Conservation (phyloP, 208 protist species). For the Naegleria gruberi region DNA sequence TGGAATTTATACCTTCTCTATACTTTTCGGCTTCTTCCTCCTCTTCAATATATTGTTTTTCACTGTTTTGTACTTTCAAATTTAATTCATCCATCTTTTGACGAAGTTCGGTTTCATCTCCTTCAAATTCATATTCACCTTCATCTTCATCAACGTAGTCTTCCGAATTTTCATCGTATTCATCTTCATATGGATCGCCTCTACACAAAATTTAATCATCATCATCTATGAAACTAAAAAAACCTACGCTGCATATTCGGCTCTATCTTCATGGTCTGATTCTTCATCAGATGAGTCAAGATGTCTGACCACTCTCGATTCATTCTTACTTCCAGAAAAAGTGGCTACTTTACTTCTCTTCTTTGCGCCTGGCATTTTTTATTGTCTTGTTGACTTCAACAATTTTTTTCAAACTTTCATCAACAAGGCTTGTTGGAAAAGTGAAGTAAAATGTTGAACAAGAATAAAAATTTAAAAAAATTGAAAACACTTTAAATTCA, state of each 20-base stretch:
- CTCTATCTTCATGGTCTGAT: background rate
- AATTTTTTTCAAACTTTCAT: background rate
- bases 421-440: too few species aligned
- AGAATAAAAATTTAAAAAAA: too few species aligned
- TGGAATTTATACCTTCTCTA: constrained; percentile 13
- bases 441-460: too few species aligned
- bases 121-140: background rate
- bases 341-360: background rate
- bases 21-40: constrained; percentile 33
- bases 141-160: background rate
- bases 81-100: background rate
- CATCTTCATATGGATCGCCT: constrained; percentile 27
- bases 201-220: background rate
- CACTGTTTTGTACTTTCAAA: background rate
- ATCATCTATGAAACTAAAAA: background rate
- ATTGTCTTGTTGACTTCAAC: background rate
- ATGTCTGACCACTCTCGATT: background rate
- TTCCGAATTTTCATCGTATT: constrained; percentile 25
- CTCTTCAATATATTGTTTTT: background rate
- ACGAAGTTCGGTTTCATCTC: background rate
- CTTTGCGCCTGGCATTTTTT: background rate
- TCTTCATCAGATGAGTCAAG: background rate
- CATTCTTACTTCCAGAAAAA: background rate
- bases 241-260: background rate
- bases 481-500: background rate